phyloP scores from a whole-genome alignment of 192 early-diverging fungal genomes.

The Pilobolus umbonatus region DNA sequence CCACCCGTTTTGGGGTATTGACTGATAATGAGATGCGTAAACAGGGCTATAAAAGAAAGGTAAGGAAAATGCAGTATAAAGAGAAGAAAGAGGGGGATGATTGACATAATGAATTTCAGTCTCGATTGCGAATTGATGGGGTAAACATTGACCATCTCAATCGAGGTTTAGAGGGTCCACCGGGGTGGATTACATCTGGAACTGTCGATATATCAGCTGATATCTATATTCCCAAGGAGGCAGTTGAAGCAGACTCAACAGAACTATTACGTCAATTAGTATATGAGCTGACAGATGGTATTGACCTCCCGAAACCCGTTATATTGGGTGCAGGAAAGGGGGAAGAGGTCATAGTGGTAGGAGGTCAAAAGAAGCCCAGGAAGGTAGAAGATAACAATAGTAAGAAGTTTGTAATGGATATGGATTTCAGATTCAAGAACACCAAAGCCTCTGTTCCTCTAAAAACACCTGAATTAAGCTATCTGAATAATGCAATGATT shows the following conservation, averaged over 20 bases:
- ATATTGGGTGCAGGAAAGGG: conserved; percentile 42
- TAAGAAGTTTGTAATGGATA: conserved; percentile 58
- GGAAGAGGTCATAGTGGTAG: conserved; percentile 44
- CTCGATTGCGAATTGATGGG: conserved; percentile 81
- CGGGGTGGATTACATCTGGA: conserved; percentile 92
- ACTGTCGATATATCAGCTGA: conserved; percentile 77
- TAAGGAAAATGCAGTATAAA: conserved; percentile 13
- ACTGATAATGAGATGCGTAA: conserved; percentile 33
- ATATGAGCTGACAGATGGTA: conserved; percentile 65
- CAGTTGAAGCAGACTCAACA: conserved; percentile 32
- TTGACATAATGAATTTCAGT: conserved; percentile 21
- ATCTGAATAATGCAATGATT: conserved; percentile 79
- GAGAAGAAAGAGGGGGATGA: not conserved
- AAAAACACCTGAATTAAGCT: conserved; percentile 60
- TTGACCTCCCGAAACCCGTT: conserved; percentile 51
- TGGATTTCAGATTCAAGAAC: conserved; percentile 85
- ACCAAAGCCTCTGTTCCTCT: conserved; percentile 87
- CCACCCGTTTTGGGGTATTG: conserved; percentile 25
- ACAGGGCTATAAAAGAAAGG: conserved; percentile 39
- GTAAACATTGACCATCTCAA: conserved; percentile 91
- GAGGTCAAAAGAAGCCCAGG: conserved; percentile 23
- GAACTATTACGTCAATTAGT: conserved; percentile 59
- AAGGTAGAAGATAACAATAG: conserved; percentile 2
- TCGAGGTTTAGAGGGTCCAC: conserved; percentile 76
- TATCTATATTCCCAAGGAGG: conserved; percentile 56